Evolutionary conservation across 164 flowering plant genomes (phyloP), one percentile per base, ranked within the genome.

Genomic region (Magnolia officinalis): DNA sequence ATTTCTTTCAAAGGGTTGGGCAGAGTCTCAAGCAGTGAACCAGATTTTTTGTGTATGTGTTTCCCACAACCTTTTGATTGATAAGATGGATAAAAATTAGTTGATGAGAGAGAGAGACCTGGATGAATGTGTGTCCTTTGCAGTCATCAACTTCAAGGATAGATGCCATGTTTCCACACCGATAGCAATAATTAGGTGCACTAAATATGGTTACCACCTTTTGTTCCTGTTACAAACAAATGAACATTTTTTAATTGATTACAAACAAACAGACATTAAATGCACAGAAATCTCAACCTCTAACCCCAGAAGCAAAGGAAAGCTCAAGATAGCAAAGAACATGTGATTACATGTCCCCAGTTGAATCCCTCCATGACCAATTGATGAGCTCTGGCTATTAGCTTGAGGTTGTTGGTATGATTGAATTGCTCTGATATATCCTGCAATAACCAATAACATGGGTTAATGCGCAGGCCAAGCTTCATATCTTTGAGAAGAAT

Each of bases 101-200:
- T 26, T 26, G 29, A 26, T 26, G 45, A 37, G 45, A 37, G 45
- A 37, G 45, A 37, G 45, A 68, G 2, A 93, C 99, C 98, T 96
- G 99, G 80, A 92, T 96, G 83, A 96, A 96, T 10, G 96, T 92
- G 86, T 94, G 98, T 14, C 88, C 95, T 77, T 84, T 90, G 90
- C 96, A 90, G 84, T 95, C 99, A 81, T 95, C 99, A 76, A 95
- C 99, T 84, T 95, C 99, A 72, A 95, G 80, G 24, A 95, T 95
- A 71, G 98, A 95, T 31, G 99, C 99, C 99, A 93, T 95, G 82
- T 95, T 95, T 61, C 99, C 99, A 83, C 99, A 95, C 45, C 99
- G 93, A 71, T 95, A 95, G 78, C 99, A 95, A 83, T 93, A 95
- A 80, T 95, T 93, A 20, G 99, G 99, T 24, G 99, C 99, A 84